Base-by-base conservation (phyloP, 1,284 basidiomycete genomes). In the Hypsizygus ulmarius region DNA sequence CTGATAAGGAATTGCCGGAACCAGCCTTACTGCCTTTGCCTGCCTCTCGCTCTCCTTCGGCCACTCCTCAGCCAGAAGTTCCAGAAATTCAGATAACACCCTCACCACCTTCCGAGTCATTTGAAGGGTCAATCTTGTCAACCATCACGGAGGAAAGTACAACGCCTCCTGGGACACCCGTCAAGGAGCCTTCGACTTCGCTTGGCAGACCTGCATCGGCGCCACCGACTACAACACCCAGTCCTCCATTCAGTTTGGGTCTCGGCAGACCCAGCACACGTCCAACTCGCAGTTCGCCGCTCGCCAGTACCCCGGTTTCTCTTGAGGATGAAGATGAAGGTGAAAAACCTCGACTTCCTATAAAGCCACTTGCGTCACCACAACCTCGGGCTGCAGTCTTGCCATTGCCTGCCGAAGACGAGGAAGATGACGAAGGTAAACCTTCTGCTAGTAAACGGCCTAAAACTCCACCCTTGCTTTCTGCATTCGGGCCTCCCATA, bases 211-310 rank as follows among this genome's bases (percentile, higher is more conserved):
- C 21, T 25, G 56, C 62, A 36, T 50, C 61, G 15, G 45, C 57
- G 19, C 54, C 58, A 29, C 30, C 60, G 12, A 53, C 56, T 3
- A 40, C 50, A 15, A 33, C 59, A 18, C 50, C 65, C 5, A 52
- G 67, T 18, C 39, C 62, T 14, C 54, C 65, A 16, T 70, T 74
- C 36, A 59, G 65, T 16, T 53, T 78, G 37, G 73, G 73, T 19
- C 60, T 73, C 32, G 75, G 77, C 36, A 70, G 79, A 39, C 75
- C 76, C 9, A 80, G 71, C 44, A 83, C 79, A 11, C 74, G 79
- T 8, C 84, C 82, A 0, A 62, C 73, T 5, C 77, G 79, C 35
- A 84, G 82, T 52, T 85, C 83, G 7, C 82, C 83, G 1, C 65
- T 85, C 41, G 78, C 82, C 4, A 75, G 61, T 43, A 64, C 71